Conservation (phyloP, 192 early-diverging fungal genomes). For the Rhizophlyctis rosea region DNA sequence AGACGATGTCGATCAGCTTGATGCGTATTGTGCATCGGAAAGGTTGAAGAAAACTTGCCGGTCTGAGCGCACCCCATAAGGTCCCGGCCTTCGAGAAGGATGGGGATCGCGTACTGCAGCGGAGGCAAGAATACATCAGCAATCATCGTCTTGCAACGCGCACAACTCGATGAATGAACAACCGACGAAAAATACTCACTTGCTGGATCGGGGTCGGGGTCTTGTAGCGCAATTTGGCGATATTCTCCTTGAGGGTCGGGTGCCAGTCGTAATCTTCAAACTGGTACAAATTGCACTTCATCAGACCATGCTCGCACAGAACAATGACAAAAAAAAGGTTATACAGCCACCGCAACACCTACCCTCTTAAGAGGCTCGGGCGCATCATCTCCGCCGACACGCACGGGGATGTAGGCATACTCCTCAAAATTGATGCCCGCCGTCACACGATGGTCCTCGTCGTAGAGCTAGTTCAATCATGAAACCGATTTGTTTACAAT, state of each 20-base stretch:
- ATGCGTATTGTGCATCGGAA: not conserved
- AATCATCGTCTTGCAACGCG: too few relatives aligned
- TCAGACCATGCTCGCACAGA: not conserved
- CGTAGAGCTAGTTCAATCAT: not conserved
- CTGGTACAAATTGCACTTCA: conserved; percentile 48
- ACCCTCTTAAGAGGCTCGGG: conserved; percentile 20
- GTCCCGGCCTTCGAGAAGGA: conserved; percentile 48
- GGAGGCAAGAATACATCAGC: too few relatives aligned
- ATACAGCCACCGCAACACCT: conserved; percentile 1
- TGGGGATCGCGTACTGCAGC: too few relatives aligned
- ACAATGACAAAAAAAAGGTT: not conserved
- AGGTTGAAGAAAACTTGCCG: conserved; percentile 42
- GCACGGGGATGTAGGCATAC: conserved; percentile 85
- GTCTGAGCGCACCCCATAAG: conserved; percentile 91
- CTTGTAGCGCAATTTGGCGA: conserved; percentile 72
- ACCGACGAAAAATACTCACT: too few relatives aligned
- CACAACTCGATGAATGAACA: too few relatives aligned
- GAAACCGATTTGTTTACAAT: not conserved
- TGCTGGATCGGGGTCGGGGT: conserved; percentile 85
- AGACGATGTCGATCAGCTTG: not conserved
- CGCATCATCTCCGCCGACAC: conserved; percentile 49
- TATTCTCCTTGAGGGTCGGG: conserved; percentile 75
- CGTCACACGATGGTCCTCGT: conserved; percentile 20
- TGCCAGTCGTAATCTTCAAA: conserved; percentile 53
- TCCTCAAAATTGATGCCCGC: conserved; percentile 94